Evolutionary conservation across 140 eudicot genomes (phyloP).

Genomic region (Oenanthe javanica): DNA sequence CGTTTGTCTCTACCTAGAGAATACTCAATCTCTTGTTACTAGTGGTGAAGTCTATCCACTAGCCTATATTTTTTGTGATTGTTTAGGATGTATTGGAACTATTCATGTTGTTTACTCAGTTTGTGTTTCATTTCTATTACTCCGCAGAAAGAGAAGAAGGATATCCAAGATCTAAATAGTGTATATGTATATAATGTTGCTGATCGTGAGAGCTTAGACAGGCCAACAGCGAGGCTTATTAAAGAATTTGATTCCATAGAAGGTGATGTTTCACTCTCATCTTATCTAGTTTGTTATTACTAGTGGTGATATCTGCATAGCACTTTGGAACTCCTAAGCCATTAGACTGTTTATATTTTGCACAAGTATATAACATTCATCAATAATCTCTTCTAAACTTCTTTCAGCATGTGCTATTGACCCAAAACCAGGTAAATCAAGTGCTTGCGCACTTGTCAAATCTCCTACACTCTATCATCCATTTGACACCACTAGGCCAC

Average conservation of each 20-base stretch:
- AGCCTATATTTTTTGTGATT: not conserved
- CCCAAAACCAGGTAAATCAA: not conserved
- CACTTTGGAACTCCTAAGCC: not conserved
- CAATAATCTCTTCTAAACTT: not conserved
- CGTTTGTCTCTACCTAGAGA: too few species aligned
- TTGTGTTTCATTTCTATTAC: constrained; percentile 3
- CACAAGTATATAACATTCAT: not conserved
- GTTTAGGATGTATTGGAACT: not conserved
- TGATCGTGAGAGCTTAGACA: constrained; percentile 71
- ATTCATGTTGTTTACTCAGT: not conserved
- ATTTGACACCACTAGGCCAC: not conserved
- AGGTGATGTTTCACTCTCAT: constrained; percentile 33
- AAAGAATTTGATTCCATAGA: constrained; percentile 74
- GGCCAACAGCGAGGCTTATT: constrained; percentile 82
- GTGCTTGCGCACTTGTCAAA: not conserved
- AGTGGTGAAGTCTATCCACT: not conserved
- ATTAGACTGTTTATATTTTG: too few species aligned
- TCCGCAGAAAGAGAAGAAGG: constrained; percentile 81
- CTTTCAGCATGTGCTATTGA: not conserved
- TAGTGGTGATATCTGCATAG: not conserved
- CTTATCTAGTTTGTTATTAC: not conserved
- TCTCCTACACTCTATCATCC: not conserved
- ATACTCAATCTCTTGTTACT: too few species aligned
- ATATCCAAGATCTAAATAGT: constrained; percentile 69
- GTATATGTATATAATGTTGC: constrained; percentile 83